Evolutionary conservation across 805 yeast species (phyloP).

Genomic region (Nakazawaea siamensis): DNA sequence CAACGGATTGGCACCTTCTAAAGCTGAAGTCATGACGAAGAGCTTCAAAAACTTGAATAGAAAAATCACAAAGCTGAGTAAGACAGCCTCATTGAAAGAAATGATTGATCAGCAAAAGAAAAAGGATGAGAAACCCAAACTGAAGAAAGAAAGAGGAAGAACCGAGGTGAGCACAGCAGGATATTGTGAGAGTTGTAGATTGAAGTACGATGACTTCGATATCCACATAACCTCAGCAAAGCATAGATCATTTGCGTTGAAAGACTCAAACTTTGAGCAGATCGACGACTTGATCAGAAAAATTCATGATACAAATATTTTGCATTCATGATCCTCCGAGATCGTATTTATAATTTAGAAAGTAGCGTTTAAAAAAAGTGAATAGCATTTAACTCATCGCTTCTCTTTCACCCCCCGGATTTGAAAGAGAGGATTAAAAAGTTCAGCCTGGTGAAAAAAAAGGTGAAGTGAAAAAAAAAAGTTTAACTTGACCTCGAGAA

Average conservation of each 20-base stretch:
- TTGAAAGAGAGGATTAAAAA: too few species aligned
- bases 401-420: too few species aligned
- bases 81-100: slow-evolving; percentile 22
- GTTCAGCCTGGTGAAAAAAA: too few species aligned
- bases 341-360: too few species aligned
- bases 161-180: slow-evolving; percentile 42
- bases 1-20: slow-evolving; percentile 56
- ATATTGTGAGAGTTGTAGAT: slow-evolving; percentile 90
- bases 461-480: too few species aligned
- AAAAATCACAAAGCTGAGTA: slow-evolving; percentile 21
- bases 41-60: slow-evolving; percentile 39
- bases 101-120: slow-evolving; percentile 33
- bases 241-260: slow-evolving; percentile 73
- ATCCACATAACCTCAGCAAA: slow-evolving; percentile 63
- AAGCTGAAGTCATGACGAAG: slow-evolving; percentile 47
- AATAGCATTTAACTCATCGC: too few species aligned
- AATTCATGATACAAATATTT: slow-evolving; percentile 20
- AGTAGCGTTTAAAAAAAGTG: too few species aligned
- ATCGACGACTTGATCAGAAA: slow-evolving; percentile 65
- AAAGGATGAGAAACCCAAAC: slow-evolving; percentile 7
- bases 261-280: slow-evolving; percentile 61
- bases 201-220: slow-evolving; percentile 70
- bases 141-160: slow-evolving; percentile 16
- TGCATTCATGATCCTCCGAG: slow-evolving; percentile 8
- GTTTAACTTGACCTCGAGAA: neutral